These are phyloP conservation scores for Croton laevigatus DNA, from an alignment of 441 rosid genomes.

Conservation along the genomic window DNA sequence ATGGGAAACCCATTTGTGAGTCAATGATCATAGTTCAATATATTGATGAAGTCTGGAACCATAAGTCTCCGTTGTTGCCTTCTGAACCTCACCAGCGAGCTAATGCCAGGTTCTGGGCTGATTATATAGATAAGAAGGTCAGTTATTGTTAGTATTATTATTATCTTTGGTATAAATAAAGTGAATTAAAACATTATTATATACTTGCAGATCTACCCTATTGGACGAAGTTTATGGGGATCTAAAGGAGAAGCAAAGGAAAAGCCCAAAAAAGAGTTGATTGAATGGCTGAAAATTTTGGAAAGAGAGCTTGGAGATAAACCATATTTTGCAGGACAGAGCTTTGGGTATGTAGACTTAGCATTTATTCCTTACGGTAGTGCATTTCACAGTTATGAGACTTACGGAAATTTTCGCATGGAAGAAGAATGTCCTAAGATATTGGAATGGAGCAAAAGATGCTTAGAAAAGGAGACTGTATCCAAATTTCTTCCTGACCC, in stretches of 20 bases:
- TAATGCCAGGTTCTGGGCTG: constrained; percentile 5
- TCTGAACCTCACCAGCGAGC: constrained; percentile 7
- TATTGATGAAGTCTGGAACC: constrained; percentile 3
- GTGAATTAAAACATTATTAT: too few species aligned
- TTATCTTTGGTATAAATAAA: too few species aligned
- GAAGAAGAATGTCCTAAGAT: constrained; percentile 9
- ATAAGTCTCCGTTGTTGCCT: constrained; percentile 8
- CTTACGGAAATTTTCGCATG: too few species aligned
- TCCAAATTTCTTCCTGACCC: neutral
- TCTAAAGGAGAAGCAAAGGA: too few species aligned
- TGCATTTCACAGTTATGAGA: too few species aligned
- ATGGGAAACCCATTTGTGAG: constrained; percentile 6
- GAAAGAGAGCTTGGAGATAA: constrained; percentile 13
- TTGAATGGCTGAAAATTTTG: too few species aligned
- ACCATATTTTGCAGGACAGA: constrained; percentile 13
- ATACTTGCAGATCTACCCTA: too few species aligned
- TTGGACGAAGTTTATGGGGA: too few species aligned
- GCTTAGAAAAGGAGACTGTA: constrained; percentile 13
- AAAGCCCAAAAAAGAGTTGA: too few species aligned
- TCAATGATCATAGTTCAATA: neutral
- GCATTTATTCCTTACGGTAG: constrained; percentile 5
- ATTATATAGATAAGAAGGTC: constrained; percentile 2
- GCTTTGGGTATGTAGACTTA: constrained; percentile 12
- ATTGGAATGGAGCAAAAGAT: constrained; percentile 12
- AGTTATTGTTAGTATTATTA: neutral